Conservation (phyloP, 2,329 filamentous ascomycete species). For the Colletotrichum filicis region DNA sequence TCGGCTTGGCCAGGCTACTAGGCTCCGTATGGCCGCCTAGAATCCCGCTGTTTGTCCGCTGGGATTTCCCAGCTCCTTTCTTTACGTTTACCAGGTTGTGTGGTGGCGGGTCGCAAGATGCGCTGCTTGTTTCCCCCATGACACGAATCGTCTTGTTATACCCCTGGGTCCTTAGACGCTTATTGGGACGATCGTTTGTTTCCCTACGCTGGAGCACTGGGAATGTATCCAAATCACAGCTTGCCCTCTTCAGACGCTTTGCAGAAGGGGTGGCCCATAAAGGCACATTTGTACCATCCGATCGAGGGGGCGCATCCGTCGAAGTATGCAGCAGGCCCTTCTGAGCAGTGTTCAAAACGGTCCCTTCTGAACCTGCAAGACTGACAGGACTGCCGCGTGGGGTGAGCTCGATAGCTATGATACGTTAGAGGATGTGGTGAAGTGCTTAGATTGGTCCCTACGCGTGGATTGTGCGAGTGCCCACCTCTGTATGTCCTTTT, state of each 20-base stretch:
- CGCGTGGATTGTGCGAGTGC: background rate
- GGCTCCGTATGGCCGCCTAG: background rate
- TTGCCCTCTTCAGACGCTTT: background rate
- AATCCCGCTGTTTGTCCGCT: background rate
- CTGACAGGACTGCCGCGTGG: background rate
- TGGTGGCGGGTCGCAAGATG: background rate
- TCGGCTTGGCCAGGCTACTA: background rate
- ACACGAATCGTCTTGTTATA: background rate
- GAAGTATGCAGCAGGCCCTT: background rate
- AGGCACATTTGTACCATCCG: background rate
- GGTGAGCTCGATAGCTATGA: background rate
- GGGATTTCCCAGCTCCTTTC: background rate
- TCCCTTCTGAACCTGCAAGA: background rate
- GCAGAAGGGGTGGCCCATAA: background rate
- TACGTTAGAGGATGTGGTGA: background rate
- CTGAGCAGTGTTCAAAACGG: background rate
- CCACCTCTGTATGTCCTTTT: background rate
- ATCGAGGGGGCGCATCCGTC: background rate
- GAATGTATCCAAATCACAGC: background rate
- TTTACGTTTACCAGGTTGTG: background rate
- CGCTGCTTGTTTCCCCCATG: background rate
- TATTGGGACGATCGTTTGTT: background rate
- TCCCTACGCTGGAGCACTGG: background rate
- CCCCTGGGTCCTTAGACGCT: background rate
- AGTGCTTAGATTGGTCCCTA: background rate